phyloP scores from a whole-genome alignment of 768 basidiomycete genomes.

The Termitomyces sp. region DNA sequence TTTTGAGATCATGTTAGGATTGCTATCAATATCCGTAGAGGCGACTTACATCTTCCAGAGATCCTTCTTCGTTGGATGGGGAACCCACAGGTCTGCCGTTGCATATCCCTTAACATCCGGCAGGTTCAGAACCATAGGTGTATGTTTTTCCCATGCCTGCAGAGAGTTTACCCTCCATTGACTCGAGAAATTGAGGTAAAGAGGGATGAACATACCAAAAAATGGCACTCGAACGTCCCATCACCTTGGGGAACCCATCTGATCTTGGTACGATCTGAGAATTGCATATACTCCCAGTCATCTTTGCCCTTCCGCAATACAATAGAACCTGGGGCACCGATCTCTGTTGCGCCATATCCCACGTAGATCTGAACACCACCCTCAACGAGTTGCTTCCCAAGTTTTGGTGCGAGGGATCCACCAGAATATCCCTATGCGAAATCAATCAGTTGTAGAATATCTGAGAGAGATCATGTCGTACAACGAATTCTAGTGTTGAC shows the following conservation, averaged over 20 bases:
- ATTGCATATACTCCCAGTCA: constrained; percentile 20
- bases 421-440: constrained; percentile 25
- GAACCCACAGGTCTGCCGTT: neutral
- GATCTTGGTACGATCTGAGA: neutral
- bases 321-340: constrained; percentile 17
- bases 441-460: neutral
- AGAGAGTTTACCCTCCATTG: no score
- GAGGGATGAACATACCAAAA: neutral
- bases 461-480: constrained; percentile 16
- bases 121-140: neutral
- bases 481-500: constrained; percentile 24
- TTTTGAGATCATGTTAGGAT: neutral
- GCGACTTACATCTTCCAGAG: constrained; percentile 1
- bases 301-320: constrained; percentile 16
- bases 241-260: neutral
- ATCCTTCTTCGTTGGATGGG: neutral
- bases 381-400: constrained; percentile 27
- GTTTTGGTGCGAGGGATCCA: constrained; percentile 28
- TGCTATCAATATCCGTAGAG: neutral
- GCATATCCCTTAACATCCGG: neutral
- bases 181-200: no score
- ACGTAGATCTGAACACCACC: constrained; percentile 26
- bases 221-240: neutral
- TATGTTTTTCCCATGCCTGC: neutral
- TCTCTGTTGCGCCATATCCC: constrained; percentile 30